Evolutionary conservation across 139 green algal genomes (phyloP), one percentile per base, ranked within the genome.

Genomic region (Coelastrella sp.): DNA sequence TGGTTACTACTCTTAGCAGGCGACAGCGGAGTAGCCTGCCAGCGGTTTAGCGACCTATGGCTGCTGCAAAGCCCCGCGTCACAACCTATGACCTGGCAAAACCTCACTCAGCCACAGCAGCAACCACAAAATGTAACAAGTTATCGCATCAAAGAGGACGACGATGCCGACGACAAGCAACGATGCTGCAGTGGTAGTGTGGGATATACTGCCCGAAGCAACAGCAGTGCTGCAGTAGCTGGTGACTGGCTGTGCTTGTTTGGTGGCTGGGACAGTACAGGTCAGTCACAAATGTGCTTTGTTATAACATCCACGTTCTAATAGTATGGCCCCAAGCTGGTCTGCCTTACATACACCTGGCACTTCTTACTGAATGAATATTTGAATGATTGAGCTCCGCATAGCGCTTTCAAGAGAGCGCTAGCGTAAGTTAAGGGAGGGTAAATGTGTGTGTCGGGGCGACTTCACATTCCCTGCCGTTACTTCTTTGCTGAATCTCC

Each of bases 231-330:
- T 4, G 71, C 73, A 22, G 71, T 73, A 73, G n/a, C 84, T 73
- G 71, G 57, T 4, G 57, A 89, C 7, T 81, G n/a, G 57, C 56
- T 89, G 56, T 7, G 68, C 19, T 13, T 89, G 11, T 89, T 89
- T 89, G 84, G 84, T 23, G 84, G 84, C 56, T 89, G 84, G 84
- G 71, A 82, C 14, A 19, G 0, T 5, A 47, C 71, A 82, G 84
- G 84, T 89, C 7, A n/a, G 56, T 3, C 13, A 6, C 8, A 71
- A 71, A 10, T 71, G 61, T 47, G 32, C 32, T 47, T 47, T 47
- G 32, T 47, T 47, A 47, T 47, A 2, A 0, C 32, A 47, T 2
- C 32, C 32, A 47, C 1, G 32, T 47, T 47, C 32, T 47, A 47
- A 47, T 47, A 47, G 32, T 47, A 47, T 47, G 32, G 32, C 32